phyloP scores from a whole-genome alignment of 2,329 filamentous ascomycete species.

The Orbilia oligospora region DNA sequence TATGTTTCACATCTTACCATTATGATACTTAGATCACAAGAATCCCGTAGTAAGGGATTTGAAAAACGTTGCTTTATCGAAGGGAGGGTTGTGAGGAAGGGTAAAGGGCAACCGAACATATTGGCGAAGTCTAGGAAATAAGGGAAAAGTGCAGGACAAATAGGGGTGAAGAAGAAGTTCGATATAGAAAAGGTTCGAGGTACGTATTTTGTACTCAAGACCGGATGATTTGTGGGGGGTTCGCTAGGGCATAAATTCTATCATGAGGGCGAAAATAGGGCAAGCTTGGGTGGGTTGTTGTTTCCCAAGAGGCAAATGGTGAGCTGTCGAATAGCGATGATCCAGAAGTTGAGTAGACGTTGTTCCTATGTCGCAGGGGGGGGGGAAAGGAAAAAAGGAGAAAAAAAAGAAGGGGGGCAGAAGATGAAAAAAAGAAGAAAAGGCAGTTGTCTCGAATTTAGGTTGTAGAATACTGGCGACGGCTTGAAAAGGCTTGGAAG shows the following conservation, averaged over 20 bases:
- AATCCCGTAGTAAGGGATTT: background rate
- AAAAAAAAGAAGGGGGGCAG: too few relatives aligned
- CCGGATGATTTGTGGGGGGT: background rate
- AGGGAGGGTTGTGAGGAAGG: conserved; percentile 28
- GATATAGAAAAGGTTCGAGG: background rate
- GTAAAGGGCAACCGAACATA: conserved; percentile 14
- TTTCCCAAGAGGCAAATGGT: background rate
- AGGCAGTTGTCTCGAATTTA: background rate
- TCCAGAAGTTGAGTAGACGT: background rate
- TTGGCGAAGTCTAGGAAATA: conserved; percentile 4
- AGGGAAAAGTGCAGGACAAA: background rate
- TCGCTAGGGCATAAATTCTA: background rate
- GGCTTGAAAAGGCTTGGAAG: background rate
- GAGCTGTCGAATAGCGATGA: background rate
- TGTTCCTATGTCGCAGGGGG: background rate
- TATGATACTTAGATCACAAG: conserved; percentile 10
- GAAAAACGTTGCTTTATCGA: background rate
- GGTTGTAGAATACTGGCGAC: background rate
- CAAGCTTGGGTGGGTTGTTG: background rate
- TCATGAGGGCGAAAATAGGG: background rate
- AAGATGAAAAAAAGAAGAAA: too few relatives aligned
- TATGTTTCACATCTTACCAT: conserved; percentile 21
- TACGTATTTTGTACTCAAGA: background rate
- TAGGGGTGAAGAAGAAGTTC: background rate
- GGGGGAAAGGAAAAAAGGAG: too few relatives aligned